Conservation (phyloP, 1,139 yeast species). For the Suhomyces coccinellae region DNA sequence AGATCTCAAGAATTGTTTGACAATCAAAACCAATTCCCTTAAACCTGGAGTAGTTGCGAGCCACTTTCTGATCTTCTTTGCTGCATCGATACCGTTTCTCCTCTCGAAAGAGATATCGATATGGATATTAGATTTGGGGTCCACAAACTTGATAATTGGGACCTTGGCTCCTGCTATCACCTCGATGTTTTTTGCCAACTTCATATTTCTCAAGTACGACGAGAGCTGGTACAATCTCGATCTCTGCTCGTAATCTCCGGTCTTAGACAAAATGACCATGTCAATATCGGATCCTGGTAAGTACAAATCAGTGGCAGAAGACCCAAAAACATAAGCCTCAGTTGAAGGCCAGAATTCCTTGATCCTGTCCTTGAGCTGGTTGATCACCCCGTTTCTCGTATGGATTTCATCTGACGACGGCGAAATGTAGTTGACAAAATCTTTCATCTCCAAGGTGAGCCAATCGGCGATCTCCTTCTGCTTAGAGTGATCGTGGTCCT, state of each 20-base stretch:
- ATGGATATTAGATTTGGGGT: slow-evolving; percentile 67
- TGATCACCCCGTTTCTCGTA: slow-evolving; percentile 67
- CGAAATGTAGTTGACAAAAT: slow-evolving; percentile 82
- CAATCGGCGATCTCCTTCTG: slow-evolving; percentile 82
- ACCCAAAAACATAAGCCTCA: slow-evolving; percentile 86
- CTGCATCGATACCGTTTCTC: slow-evolving; percentile 83
- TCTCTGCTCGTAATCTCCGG: slow-evolving; percentile 66
- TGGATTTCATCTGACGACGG: slow-evolving; percentile 78
- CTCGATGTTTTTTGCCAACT: slow-evolving; percentile 72
- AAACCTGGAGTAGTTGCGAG: slow-evolving; percentile 71
- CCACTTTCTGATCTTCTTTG: slow-evolving; percentile 78
- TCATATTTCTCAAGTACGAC: slow-evolving; percentile 60
- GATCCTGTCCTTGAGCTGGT: slow-evolving; percentile 58
- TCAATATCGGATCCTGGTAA: slow-evolving; percentile 97
- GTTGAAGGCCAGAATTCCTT: slow-evolving; percentile 74
- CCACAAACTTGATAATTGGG: slow-evolving; percentile 92
- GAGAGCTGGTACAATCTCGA: slow-evolving; percentile 74
- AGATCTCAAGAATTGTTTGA: slow-evolving; percentile 83
- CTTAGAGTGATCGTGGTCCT: slow-evolving; percentile 69
- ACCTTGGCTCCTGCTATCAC: slow-evolving; percentile 92
- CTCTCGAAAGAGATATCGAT: slow-evolving; percentile 93
- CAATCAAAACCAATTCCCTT: slow-evolving; percentile 77
- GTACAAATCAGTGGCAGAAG: slow-evolving; percentile 91
- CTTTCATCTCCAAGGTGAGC: slow-evolving; percentile 84
- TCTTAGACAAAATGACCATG: slow-evolving; percentile 75